A percentile compares a stretch with the other conserved stretches of the same genome.
These are phyloP conservation scores for Hymenoscyphus linearis DNA, from an alignment of 2,329 filamentous ascomycete genomes.

Conservation along the genomic window DNA sequence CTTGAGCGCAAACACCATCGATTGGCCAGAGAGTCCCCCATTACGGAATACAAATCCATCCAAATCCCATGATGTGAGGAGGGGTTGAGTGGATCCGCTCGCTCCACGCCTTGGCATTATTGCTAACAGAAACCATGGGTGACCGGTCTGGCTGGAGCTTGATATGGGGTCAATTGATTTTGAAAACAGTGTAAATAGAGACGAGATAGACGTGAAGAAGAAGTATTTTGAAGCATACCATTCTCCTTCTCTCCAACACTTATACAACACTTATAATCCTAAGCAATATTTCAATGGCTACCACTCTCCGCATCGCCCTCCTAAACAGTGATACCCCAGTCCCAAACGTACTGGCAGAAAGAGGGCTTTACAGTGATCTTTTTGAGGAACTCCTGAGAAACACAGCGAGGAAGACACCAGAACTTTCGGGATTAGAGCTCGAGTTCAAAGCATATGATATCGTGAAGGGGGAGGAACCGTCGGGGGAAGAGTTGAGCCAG, in stretches of 20 bases:
- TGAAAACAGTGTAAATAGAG: neutral
- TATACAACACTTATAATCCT: too few relatives aligned
- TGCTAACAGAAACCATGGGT: neutral
- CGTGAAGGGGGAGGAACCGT: conserved; percentile 33
- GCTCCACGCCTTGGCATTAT: neutral
- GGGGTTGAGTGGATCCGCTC: neutral
- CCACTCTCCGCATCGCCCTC: conserved; percentile 15
- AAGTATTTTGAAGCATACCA: neutral
- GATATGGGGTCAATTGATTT: neutral
- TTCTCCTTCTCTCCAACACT: neutral
- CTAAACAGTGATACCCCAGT: conserved; percentile 21
- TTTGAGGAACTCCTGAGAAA: conserved; percentile 13
- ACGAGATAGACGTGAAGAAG: neutral
- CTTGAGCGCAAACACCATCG: neutral
- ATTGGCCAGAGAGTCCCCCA: neutral
- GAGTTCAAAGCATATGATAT: conserved; percentile 34
- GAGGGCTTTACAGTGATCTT: conserved; percentile 17
- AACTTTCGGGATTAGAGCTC: conserved; percentile 9
- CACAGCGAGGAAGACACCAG: conserved; percentile 6
- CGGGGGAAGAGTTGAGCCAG: conserved; percentile 19
- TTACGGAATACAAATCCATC: neutral
- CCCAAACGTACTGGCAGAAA: conserved; percentile 13
- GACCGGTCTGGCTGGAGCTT: neutral
- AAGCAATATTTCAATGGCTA: conserved; percentile 5
- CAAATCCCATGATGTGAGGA: neutral